These are phyloP conservation scores for Blastobotrys terrestris DNA, from an alignment of 805 yeast species.

Conservation along the genomic window DNA sequence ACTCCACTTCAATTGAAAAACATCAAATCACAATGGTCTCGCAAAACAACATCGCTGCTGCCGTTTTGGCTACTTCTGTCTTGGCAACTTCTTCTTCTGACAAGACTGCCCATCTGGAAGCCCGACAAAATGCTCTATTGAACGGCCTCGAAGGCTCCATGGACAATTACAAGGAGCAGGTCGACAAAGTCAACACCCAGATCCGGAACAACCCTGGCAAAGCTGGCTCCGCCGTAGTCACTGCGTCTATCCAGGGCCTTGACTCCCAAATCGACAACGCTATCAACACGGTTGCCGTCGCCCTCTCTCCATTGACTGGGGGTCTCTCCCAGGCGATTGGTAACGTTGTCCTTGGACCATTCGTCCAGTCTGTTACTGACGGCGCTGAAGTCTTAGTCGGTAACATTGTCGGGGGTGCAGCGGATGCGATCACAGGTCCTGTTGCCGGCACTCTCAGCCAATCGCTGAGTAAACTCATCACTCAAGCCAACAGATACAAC, in stretches of 20 bases:
- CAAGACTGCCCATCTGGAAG: neutral
- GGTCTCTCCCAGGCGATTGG: constrained; percentile 24
- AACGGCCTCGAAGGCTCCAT: constrained; percentile 1
- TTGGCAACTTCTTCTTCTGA: neutral
- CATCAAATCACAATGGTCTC: neutral
- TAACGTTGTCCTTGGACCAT: constrained; percentile 21
- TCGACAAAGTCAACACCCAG: constrained; percentile 1
- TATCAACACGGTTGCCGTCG: constrained; percentile 18
- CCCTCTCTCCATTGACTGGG: constrained; percentile 19
- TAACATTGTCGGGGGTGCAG: constrained; percentile 18
- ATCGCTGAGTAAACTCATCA: constrained; percentile 5
- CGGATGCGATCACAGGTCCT: constrained; percentile 14
- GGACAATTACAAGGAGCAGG: constrained; percentile 1
- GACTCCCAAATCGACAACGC: constrained; percentile 29
- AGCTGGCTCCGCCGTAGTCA: constrained; percentile 11
- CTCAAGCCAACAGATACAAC: constrained; percentile 8
- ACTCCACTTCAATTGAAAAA: neutral
- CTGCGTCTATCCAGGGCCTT: constrained; percentile 24
- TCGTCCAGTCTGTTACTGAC: constrained; percentile 26
- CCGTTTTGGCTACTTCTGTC: neutral
- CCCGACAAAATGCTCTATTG: neutral
- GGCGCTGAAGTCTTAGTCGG: constrained; percentile 27
- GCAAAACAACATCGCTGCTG: neutral
- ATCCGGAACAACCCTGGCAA: constrained; percentile 5
- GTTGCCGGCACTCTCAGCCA: neutral